A percentile compares a stretch with the other conserved stretches of the same genome.
These are phyloP conservation scores for Kodamaea nitidulidarum DNA, from an alignment of 805 yeast genomes.

Conservation along the genomic window DNA sequence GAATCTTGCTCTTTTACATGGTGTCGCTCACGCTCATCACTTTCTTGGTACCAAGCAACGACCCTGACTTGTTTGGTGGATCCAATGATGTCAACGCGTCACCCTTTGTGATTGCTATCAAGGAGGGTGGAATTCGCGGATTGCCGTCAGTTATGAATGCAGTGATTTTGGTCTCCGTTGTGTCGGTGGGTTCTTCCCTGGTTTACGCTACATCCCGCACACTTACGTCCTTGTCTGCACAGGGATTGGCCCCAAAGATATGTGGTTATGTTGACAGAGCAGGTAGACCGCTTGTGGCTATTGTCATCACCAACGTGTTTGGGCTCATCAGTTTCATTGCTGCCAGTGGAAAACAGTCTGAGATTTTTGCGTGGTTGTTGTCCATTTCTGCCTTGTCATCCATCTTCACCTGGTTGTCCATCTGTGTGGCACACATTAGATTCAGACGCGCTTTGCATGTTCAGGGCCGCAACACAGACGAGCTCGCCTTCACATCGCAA, in stretches of 20 bases:
- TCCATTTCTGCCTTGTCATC: constrained; percentile 25
- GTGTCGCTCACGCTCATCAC: constrained; percentile 25
- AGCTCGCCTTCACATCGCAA: constrained; percentile 21
- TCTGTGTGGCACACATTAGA: constrained; percentile 23
- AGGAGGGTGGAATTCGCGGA: constrained; percentile 58
- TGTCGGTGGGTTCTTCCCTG: constrained; percentile 72
- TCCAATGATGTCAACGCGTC: constrained; percentile 61
- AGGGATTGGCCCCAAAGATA: constrained; percentile 57
- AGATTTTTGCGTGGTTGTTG: constrained; percentile 24
- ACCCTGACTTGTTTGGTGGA: constrained; percentile 35
- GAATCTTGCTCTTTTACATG: constrained; percentile 38
- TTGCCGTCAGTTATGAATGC: constrained; percentile 65
- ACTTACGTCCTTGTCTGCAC: constrained; percentile 56
- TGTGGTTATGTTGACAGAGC: constrained; percentile 59
- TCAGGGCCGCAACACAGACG: constrained; percentile 22
- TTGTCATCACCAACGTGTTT: constrained; percentile 45
- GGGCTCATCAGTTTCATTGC: constrained; percentile 66
- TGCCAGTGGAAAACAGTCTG: constrained; percentile 21
- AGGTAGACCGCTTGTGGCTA: constrained; percentile 65
- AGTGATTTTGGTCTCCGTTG: constrained; percentile 60
- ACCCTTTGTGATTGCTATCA: constrained; percentile 73
- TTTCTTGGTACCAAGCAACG: constrained; percentile 22
- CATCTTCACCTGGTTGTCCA: constrained; percentile 27
- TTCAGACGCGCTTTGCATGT: constrained; percentile 22
- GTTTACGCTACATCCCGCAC: constrained; percentile 69